Base-by-base conservation (phyloP, 1,284 basidiomycete species). In the Moniliophthora roreri region DNA sequence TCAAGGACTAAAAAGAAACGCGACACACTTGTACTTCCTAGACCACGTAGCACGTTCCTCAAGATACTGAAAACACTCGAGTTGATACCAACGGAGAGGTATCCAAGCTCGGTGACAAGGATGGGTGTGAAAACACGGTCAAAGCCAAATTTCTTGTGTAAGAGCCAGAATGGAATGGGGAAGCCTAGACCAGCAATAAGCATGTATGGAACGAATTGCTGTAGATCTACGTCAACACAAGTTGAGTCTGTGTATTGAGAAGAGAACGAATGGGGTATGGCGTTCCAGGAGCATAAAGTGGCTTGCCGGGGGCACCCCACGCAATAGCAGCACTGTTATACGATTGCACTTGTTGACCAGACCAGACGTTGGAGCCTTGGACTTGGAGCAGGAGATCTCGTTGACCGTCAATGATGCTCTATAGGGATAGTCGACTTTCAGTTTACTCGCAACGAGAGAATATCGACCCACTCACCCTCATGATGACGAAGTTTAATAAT, bases 11-110 rank as follows among this genome's bases (percentile, higher is more conserved):
- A 32, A 32, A 32, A 11, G 11, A 6, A 32, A 32, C 28, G 6
- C 11, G 11, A 9, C 48, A n/a, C n/a, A 50, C 48, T 83, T 84
- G 69, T 83, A 84, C 65, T 82, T 79, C 53, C 75, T 71, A 72
- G 81, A 81, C 74, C 75, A 79, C 24, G 73, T 66, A 23, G 78
- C 74, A 51, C 72, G 63, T 49, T 69, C 66, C 53, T 66, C 72
- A 84, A 78, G 4, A 75, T 72, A 45, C 74, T 76, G 59, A 78
- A 74, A 18, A 80, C 71, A 15, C 73, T 73, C n/a, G 75, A 78
- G 68, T 81, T 84, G 65, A 83, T 79, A 6, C 81, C 81, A 18
- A 76, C 66, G 62, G 72, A 72, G 49, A 81, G 61, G 65, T 73
- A 72, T 26, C 74, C 74, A 21, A 77, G 69, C 26, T 55, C 53